Evolutionary conservation across 441 rosid species (phyloP).

Genomic region (Geranium incanum): DNA sequence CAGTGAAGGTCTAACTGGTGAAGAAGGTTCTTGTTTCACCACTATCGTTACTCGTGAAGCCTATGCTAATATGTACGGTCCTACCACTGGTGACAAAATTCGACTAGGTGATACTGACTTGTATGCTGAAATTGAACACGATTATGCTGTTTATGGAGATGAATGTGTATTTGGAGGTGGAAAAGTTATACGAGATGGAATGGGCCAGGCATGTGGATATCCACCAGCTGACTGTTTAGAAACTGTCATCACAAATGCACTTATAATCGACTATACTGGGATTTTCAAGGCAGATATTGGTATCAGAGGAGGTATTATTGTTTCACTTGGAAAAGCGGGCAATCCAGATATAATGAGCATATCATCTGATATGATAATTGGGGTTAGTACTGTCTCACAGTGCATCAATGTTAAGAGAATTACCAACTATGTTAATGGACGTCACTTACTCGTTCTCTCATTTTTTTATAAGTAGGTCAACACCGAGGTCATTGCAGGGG

Average conservation of each 20-base stretch:
- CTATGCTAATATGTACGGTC: slow-evolving; percentile 86
- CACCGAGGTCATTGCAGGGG: slow-evolving; percentile 91
- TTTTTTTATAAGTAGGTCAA: slow-evolving; percentile 39
- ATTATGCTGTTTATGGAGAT: slow-evolving; percentile 70
- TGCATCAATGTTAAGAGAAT: slow-evolving; percentile 15
- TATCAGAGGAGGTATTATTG: slow-evolving; percentile 52
- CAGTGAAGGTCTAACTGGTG: slow-evolving; percentile 63
- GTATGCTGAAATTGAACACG: slow-evolving; percentile 77
- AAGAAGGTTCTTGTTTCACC: slow-evolving; percentile 45
- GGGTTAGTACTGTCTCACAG: slow-evolving; percentile 41
- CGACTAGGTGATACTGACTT: slow-evolving; percentile 78
- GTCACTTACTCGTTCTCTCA: slow-evolving; percentile 10
- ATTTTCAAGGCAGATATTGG: slow-evolving; percentile 90
- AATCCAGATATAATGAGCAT: slow-evolving; percentile 75
- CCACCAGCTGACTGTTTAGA: slow-evolving; percentile 48
- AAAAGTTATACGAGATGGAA: slow-evolving; percentile 91
- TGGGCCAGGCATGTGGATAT: slow-evolving; percentile 72
- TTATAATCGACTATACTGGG: slow-evolving; percentile 74
- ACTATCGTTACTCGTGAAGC: slow-evolving; percentile 46
- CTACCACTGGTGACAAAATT: slow-evolving; percentile 78
- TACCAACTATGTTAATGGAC: slow-evolving; percentile 9
- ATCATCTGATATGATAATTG: slow-evolving; percentile 49
- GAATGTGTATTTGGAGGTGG: slow-evolving; percentile 97
- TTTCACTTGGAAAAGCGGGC: slow-evolving; percentile 78
- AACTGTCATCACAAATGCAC: slow-evolving; percentile 72